These are phyloP conservation scores for Didymella arachidicola DNA, from an alignment of 2,329 filamentous ascomycete species.

Conservation along the genomic window DNA sequence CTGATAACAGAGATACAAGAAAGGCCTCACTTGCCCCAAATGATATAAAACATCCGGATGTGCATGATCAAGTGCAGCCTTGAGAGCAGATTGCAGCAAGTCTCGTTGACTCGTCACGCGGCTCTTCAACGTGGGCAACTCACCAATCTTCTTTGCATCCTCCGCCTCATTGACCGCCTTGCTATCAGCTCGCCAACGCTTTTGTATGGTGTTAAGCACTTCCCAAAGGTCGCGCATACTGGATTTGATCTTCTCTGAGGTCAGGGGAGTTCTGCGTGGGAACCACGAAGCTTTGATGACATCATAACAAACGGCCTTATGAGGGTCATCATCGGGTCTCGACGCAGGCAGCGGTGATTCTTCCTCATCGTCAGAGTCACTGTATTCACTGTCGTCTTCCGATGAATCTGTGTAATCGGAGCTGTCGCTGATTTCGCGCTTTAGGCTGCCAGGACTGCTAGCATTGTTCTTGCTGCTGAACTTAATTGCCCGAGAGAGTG, in stretches of 20 bases:
- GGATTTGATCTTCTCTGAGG: constrained; percentile 61
- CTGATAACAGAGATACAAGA: constrained; percentile 58
- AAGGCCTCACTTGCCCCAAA: constrained; percentile 48
- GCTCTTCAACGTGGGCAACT: constrained; percentile 63
- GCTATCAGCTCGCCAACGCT: constrained; percentile 67
- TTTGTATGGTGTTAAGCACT: constrained; percentile 65
- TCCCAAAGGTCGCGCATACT: constrained; percentile 67
- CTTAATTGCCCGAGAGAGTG: constrained; percentile 30
- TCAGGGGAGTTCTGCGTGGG: constrained; percentile 59
- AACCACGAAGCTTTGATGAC: constrained; percentile 69
- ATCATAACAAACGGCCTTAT: constrained; percentile 65
- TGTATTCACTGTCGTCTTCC: constrained; percentile 61
- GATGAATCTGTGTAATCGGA: constrained; percentile 57
- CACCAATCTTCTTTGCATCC: constrained; percentile 62
- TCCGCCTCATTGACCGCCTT: constrained; percentile 65
- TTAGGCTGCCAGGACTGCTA: constrained; percentile 25
- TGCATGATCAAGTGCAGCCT: constrained; percentile 55
- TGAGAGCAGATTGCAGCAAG: constrained; percentile 62
- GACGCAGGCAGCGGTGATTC: constrained; percentile 62
- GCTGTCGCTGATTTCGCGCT: constrained; percentile 52
- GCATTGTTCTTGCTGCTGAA: constrained; percentile 27
- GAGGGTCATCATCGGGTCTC: constrained; percentile 62
- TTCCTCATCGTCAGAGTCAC: constrained; percentile 63
- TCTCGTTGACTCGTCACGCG: constrained; percentile 66
- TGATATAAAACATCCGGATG: constrained; percentile 57